Evolutionary conservation across 1,284 basidiomycete genomes (phyloP).

Genomic region (Pyrrhoderma lamaoense): DNA sequence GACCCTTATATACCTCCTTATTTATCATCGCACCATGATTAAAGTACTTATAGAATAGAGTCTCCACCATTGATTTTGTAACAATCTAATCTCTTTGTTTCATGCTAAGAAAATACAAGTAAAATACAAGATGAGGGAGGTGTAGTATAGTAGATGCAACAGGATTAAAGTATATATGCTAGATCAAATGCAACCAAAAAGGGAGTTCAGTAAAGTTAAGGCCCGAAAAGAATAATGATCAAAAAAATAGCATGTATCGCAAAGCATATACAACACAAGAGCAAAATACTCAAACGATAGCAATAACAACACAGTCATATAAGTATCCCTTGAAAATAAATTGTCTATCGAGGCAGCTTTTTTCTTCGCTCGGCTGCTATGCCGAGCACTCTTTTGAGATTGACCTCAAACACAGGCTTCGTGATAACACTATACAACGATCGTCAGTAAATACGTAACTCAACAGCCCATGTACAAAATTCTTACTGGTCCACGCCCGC

Average conservation of each 20-base stretch:
- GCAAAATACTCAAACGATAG: background rate
- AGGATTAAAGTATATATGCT: background rate
- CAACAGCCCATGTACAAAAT: background rate
- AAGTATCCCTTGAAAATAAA: background rate
- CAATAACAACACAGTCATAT: too few species aligned
- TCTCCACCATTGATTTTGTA: too few species aligned
- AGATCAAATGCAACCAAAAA: background rate
- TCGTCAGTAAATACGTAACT: slow-evolving; percentile 1
- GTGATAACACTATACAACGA: slow-evolving; percentile 43
- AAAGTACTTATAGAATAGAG: too few species aligned
- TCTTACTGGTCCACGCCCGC: slow-evolving; percentile 49
- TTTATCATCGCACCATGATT: too few species aligned
- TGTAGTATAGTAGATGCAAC: background rate
- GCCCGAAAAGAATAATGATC: too few species aligned
- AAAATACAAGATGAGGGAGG: background rate
- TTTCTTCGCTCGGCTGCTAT: slow-evolving; percentile 45
- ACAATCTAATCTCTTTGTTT: too few species aligned
- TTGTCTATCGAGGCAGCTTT: slow-evolving; percentile 19
- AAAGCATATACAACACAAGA: background rate
- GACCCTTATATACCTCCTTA: too few species aligned
- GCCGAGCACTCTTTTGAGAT: slow-evolving; percentile 44
- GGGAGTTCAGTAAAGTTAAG: background rate
- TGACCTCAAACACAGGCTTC: slow-evolving; percentile 61
- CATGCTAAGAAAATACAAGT: background rate
- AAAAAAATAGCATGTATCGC: too few species aligned